Evolutionary conservation across 352 stramenopile species (phyloP).

Genomic region (Globisporangium mamillatum): DNA sequence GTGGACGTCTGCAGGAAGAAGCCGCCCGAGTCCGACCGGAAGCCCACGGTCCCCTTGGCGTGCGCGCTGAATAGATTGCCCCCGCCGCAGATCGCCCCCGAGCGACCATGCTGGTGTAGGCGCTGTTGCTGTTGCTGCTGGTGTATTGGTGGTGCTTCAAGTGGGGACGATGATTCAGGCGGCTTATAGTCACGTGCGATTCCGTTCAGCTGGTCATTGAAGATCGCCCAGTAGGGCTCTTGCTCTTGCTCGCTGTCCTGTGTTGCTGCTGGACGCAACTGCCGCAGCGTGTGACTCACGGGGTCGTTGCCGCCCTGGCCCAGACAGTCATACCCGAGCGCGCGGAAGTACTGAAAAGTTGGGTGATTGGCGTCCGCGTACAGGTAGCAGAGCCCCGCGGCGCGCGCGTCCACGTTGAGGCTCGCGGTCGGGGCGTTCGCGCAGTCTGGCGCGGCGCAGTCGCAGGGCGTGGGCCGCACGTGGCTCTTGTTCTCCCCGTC

Average conservation of each 20-base stretch:
- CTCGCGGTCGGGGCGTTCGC: constrained; percentile 39
- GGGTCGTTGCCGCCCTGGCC: constrained; percentile 72
- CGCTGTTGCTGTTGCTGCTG: neutral
- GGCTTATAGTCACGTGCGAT: constrained; percentile 40
- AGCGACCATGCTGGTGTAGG: constrained; percentile 8
- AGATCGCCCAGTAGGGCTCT: constrained; percentile 61
- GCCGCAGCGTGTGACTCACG: constrained; percentile 66
- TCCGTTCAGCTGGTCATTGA: constrained; percentile 78
- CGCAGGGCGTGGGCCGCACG: constrained; percentile 50
- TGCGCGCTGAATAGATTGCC: constrained; percentile 64
- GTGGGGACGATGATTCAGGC: neutral
- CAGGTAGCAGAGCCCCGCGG: constrained; percentile 70
- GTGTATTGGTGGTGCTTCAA: neutral
- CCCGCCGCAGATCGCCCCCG: constrained; percentile 37
- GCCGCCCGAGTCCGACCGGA: constrained; percentile 39
- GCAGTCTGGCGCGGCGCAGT: constrained; percentile 59
- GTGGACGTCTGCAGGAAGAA: constrained; percentile 80
- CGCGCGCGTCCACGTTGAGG: constrained; percentile 32
- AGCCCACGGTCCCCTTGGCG: constrained; percentile 66
- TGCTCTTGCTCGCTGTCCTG: neutral
- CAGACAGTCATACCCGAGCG: constrained; percentile 72
- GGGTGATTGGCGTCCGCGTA: constrained; percentile 62
- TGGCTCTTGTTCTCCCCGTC: neutral
- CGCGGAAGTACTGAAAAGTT: constrained; percentile 60
- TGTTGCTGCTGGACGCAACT: constrained; percentile 21